phyloP scores from a whole-genome alignment of 2,329 filamentous ascomycete species.

The Acephala macrosclerotiorum region DNA sequence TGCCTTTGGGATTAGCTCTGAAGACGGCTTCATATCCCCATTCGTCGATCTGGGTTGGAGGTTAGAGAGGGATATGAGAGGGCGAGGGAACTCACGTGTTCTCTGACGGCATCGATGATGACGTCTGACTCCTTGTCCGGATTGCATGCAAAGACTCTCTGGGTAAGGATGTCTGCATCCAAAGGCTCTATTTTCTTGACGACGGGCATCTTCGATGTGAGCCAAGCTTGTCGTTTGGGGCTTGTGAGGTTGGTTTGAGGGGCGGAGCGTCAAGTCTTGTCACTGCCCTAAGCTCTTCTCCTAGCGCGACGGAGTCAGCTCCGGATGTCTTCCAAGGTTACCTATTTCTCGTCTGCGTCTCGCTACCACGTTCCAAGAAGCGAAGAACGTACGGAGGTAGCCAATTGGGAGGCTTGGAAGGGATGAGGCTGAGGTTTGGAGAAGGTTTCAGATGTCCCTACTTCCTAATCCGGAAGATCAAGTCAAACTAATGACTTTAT shows the following conservation, averaged over 20 bases:
- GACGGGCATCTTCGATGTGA: not conserved
- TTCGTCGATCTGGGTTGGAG: not conserved
- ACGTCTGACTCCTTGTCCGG: not conserved
- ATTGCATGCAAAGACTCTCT: slow-evolving; percentile 5
- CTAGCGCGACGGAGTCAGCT: too few species aligned
- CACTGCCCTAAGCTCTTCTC: too few species aligned
- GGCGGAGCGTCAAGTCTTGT: too few species aligned
- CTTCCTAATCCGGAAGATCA: not conserved
- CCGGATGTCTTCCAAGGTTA: too few species aligned
- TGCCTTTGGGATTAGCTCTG: slow-evolving; percentile 2
- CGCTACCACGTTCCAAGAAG: too few species aligned
- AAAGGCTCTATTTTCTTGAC: not conserved
- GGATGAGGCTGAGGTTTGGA: not conserved
- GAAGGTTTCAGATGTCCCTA: not conserved
- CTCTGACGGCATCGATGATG: slow-evolving; percentile 2
- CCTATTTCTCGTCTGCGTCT: too few species aligned
- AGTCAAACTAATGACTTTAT: not conserved
- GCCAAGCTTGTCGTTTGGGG: not conserved
- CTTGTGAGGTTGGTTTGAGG: too few species aligned
- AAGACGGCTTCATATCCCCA: not conserved
- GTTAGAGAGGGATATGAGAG: not conserved
- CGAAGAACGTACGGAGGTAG: too few species aligned
- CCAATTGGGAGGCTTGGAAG: not conserved
- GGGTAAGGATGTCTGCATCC: not conserved
- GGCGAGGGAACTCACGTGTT: slow-evolving; percentile 2